phyloP scores from a whole-genome alignment of 495 filamentous ascomycete species.

The Zalerion maritima region DNA sequence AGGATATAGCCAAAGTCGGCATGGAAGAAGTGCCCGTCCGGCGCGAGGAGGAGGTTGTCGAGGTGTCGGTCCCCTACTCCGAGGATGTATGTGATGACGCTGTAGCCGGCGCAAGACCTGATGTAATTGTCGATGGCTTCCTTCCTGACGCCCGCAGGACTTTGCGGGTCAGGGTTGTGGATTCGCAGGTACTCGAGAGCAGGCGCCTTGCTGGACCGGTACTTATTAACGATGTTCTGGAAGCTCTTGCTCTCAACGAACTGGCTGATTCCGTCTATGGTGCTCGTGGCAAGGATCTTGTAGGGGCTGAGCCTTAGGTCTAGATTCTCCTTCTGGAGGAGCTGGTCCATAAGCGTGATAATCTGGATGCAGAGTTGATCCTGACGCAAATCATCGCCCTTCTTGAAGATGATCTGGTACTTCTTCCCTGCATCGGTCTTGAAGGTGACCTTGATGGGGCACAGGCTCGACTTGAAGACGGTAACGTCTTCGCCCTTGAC shows the following conservation, averaged over 20 bases:
- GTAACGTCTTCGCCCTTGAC: conserved; percentile 71
- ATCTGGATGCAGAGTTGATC: conserved; percentile 98
- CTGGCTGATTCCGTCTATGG: conserved; percentile 79
- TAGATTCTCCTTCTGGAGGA: conserved; percentile 91
- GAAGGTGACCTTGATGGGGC: conserved; percentile 82
- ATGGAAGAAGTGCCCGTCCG: conserved; percentile 94
- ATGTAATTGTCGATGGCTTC: conserved; percentile 92
- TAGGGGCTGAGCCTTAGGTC: conserved; percentile 93
- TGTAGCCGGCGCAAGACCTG: conserved; percentile 93
- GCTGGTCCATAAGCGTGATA: conserved; percentile 93
- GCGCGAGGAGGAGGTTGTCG: conserved; percentile 85
- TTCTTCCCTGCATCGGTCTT: conserved; percentile 59
- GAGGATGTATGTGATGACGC: conserved; percentile 97
- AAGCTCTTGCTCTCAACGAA: conserved; percentile 80
- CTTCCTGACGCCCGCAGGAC: conserved; percentile 75
- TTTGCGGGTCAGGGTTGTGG: conserved; percentile 77
- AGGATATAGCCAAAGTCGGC: conserved; percentile 97
- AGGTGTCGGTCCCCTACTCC: conserved; percentile 93
- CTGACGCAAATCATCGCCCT: conserved; percentile 90
- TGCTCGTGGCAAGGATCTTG: conserved; percentile 84
- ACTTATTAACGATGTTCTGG: conserved; percentile 64
- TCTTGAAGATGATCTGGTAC: conserved; percentile 93
- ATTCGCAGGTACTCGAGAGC: conserved; percentile 70
- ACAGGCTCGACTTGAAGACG: conserved; percentile 90
- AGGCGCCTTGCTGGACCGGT: conserved; percentile 55